These are phyloP conservation scores for Dispira simplex DNA, from an alignment of 192 early-diverging fungal genomes.

Conservation along the genomic window DNA sequence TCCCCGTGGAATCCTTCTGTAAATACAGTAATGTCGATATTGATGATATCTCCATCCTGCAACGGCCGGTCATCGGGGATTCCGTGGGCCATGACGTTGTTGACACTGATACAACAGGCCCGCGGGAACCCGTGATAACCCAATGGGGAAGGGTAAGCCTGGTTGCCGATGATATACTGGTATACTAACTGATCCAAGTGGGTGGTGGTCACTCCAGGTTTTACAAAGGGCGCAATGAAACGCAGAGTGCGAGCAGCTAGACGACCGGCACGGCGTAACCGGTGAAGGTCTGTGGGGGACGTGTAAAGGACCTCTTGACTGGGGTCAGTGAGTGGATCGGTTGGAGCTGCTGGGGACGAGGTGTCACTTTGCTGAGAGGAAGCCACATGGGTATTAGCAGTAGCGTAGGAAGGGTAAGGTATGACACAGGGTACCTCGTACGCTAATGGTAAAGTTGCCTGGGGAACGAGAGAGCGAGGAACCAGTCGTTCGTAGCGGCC, in stretches of 20 bases:
- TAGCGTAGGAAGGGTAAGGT: too few species aligned
- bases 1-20: constrained; percentile 57
- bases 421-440: too few species aligned
- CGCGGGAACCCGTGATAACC: constrained; percentile 61
- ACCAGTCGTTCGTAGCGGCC: too few species aligned
- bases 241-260: constrained; percentile 40
- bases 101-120: constrained; percentile 64
- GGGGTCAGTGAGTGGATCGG: background rate
- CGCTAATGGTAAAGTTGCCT: too few species aligned
- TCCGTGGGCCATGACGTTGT: constrained; percentile 76
- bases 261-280: constrained; percentile 28
- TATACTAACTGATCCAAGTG: constrained; percentile 35
- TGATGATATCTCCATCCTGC: constrained; percentile 53
- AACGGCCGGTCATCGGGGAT: constrained; percentile 45
- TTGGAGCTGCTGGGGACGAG: background rate
- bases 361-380: background rate
- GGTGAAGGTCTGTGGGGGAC: constrained; percentile 19
- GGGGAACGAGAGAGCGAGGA: too few species aligned
- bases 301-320: constrained; percentile 7
- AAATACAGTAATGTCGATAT: constrained; percentile 60
- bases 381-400: too few species aligned
- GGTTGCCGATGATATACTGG: constrained; percentile 27
- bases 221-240: constrained; percentile 32
- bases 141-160: constrained; percentile 64
- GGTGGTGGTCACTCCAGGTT: constrained; percentile 30